phyloP scores from a whole-genome alignment of 1,284 basidiomycete species.

The Mycosarcoma mackinlayi region DNA sequence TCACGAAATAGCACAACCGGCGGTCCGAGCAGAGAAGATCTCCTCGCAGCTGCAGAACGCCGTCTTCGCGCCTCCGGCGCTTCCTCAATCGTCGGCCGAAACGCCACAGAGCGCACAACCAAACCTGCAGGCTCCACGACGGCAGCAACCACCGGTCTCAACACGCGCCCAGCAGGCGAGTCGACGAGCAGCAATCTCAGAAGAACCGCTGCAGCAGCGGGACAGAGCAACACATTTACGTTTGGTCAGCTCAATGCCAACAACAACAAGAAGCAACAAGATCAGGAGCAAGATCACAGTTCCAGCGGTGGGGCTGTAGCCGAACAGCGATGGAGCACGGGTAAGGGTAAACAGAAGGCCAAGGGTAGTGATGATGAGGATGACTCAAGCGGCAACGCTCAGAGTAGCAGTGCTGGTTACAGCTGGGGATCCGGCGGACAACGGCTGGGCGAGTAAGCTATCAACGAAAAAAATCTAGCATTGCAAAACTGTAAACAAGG shows the following conservation, averaged over 20 bases:
- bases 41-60: slow-evolving; percentile 57
- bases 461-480: not conserved
- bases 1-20: slow-evolving; percentile 1
- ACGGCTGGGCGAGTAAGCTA: slow-evolving; percentile 19
- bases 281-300: slow-evolving; percentile 41
- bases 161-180: slow-evolving; percentile 12
- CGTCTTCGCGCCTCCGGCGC: slow-evolving; percentile 33
- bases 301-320: slow-evolving; percentile 52
- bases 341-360: slow-evolving; percentile 23
- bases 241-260: slow-evolving; percentile 40
- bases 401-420: slow-evolving; percentile 14
- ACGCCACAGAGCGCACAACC: slow-evolving; percentile 27
- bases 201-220: slow-evolving; percentile 24
- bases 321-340: slow-evolving; percentile 36
- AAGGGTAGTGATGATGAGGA: slow-evolving; percentile 35
- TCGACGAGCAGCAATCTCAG: slow-evolving; percentile 24
- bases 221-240: slow-evolving; percentile 28
- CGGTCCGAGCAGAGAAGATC: slow-evolving; percentile 43
- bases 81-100: slow-evolving; percentile 51
- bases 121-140: slow-evolving; percentile 23
- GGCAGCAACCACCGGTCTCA: slow-evolving; percentile 26
- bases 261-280: not conserved
- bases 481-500: slow-evolving; percentile 1
- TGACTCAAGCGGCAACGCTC: slow-evolving; percentile 5
- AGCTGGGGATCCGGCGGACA: slow-evolving; percentile 24